Evolutionary conservation across 805 yeast species (phyloP).

Genomic region (Myxozyma neotropica): DNA sequence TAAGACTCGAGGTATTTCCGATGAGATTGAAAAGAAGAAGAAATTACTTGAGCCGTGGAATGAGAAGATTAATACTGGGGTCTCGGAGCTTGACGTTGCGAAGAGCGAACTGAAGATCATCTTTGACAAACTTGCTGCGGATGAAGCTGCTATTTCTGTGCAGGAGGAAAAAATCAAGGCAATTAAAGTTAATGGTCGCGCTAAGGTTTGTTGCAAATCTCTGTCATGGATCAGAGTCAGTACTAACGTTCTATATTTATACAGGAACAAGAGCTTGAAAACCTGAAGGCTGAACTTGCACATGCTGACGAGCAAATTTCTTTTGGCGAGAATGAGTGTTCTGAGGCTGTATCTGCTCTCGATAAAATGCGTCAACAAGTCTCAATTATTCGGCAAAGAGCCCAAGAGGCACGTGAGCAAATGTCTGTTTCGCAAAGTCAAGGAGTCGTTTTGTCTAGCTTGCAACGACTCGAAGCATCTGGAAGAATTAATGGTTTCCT

Average conservation of each 20-base stretch:
- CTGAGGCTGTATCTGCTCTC: constrained; percentile 52
- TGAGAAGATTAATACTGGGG: constrained; percentile 62
- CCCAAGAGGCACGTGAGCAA: constrained; percentile 66
- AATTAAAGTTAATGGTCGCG: constrained; percentile 53
- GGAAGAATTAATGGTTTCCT: constrained; percentile 80
- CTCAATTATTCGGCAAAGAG: constrained; percentile 58
- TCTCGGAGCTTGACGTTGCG: constrained; percentile 65
- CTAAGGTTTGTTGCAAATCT: constrained; percentile 39
- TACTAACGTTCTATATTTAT: neutral
- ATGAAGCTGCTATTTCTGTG: constrained; percentile 50
- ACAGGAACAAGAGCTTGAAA: constrained; percentile 49
- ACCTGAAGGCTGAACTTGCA: constrained; percentile 53
- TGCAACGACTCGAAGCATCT: constrained; percentile 68
- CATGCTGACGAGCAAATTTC: constrained; percentile 57
- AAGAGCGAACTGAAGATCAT: constrained; percentile 66
- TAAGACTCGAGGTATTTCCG: constrained; percentile 70
- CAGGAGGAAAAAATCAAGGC: constrained; percentile 50
- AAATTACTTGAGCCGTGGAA: constrained; percentile 81
- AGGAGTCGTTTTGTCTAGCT: constrained; percentile 69
- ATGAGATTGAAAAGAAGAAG: constrained; percentile 65
- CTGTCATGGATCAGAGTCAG: too few species aligned
- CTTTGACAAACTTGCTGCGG: constrained; percentile 49
- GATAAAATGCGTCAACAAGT: constrained; percentile 59
- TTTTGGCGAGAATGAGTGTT: constrained; percentile 61
- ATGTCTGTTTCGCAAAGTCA: constrained; percentile 64